Evolutionary conservation across 257 asterid species (phyloP), one percentile per base, ranked within the genome.

Genomic region (Dorcoceras hygrometricum): DNA sequence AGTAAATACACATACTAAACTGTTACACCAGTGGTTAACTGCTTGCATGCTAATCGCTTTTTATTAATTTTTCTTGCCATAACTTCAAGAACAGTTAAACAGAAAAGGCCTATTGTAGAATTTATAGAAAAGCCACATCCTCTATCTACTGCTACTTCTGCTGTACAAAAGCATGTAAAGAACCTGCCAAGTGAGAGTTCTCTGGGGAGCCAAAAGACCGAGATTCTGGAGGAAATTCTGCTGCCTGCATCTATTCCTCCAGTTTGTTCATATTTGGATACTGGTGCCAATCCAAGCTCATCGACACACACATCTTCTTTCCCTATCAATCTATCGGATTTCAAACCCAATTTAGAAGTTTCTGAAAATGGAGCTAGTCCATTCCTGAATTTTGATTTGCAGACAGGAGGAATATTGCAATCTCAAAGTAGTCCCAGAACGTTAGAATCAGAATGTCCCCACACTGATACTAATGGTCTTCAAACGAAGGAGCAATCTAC

Each of bases 221-320:
- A 64, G 68, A 71, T 70, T 39, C 55, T 16, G 25, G 62, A 59
- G 43, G 70, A 46, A 28, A 56, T 70, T 73, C 22, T 5, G 26
- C 54, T 61, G 20, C 65, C 59, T 20, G 7, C 50, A n/a, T 20
- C n/a, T 22, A n/a, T 59, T 29, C 59, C 71, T 43, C 34, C 71
- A 27, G 79, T 69, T 57, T 70, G 67, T 64, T 79, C 75, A 43
- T 71, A 80, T 66, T 67, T 65, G 66, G 78, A 63, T 65, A 43
- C 70, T 63, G 73, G 25, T 19, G 18, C 27, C 56, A 67, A 36
- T 61, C 63, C 43, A 9, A 61, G 58, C 73, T 53, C 78, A 22
- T 72, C 83, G 46, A 51, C 31, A 50, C 75, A 68, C 27, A 25
- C 46, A 12, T 54, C 64, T 59, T 46, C 71, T 60, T 65, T 78